Evolutionary conservation across 495 filamentous ascomycete species (phyloP).

Genomic region (Bryoglossum gracile): DNA sequence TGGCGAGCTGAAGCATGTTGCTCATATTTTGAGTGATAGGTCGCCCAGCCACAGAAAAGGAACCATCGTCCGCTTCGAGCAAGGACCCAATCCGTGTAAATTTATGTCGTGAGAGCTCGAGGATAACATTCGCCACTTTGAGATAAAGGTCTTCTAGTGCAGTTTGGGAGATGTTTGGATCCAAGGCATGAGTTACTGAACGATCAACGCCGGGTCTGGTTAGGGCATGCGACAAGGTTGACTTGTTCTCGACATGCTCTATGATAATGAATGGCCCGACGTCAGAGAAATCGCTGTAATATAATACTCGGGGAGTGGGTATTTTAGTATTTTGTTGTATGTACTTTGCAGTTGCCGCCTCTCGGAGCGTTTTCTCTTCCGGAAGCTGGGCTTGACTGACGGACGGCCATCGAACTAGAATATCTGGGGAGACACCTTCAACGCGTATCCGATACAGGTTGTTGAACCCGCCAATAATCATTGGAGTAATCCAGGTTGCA

Average conservation of each 20-base stretch:
- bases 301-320: constrained; percentile 32
- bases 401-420: constrained; percentile 7
- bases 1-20: constrained; percentile 21
- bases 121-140: constrained; percentile 29
- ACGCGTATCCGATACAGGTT: constrained; percentile 7
- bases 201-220: constrained; percentile 20
- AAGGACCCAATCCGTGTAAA: constrained; percentile 36
- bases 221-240: constrained; percentile 28
- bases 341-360: constrained; percentile 38
- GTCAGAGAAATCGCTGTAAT: constrained; percentile 16
- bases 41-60: constrained; percentile 17
- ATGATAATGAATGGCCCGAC: constrained; percentile 43
- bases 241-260: constrained; percentile 33
- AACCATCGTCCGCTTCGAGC: constrained; percentile 6
- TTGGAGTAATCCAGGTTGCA: constrained; percentile 13
- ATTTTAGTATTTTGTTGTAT: constrained; percentile 34
- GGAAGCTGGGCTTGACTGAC: constrained; percentile 23
- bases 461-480: constrained; percentile 25
- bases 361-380: constrained; percentile 33
- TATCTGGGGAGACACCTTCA: constrained; percentile 4
- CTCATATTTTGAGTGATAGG: constrained; percentile 28
- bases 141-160: constrained; percentile 29
- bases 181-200: constrained; percentile 22
- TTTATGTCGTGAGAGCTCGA: constrained; percentile 28
- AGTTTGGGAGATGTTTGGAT: constrained; percentile 26